Evolutionary conservation across 345 rosid species (phyloP).

Genomic region (Populus simonii): DNA sequence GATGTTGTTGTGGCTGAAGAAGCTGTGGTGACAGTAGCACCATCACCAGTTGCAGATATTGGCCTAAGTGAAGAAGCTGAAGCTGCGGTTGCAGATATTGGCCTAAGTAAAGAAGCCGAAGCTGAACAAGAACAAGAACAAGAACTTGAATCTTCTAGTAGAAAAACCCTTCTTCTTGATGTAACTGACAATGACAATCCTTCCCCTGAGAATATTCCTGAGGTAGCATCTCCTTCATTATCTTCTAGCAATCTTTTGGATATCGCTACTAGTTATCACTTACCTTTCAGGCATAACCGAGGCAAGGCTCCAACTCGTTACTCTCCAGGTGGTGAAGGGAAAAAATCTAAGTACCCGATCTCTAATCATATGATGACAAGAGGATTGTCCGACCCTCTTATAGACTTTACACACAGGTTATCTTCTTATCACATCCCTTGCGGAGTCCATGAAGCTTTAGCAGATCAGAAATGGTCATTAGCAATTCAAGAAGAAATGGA

Average conservation of each 20-base stretch:
- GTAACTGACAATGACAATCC: not conserved
- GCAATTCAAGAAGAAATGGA: not conserved
- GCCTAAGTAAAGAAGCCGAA: too few species aligned
- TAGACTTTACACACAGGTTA: not conserved
- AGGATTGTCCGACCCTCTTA: not conserved
- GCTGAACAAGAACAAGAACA: too few species aligned
- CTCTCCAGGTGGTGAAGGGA: not conserved
- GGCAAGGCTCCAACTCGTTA: not conserved
- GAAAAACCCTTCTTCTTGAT: not conserved
- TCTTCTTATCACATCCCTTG: not conserved
- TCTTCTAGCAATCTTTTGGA: not conserved
- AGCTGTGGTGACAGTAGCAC: rapidly evolving
- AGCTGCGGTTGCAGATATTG: too few species aligned
- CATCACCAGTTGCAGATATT: too few species aligned
- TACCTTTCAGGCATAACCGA: not conserved
- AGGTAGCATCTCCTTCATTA: not conserved
- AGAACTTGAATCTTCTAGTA: not conserved
- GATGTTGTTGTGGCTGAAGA: too few species aligned
- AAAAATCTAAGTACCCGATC: not conserved
- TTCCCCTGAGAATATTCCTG: not conserved
- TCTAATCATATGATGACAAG: not conserved
- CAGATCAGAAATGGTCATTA: not conserved
- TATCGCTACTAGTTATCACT: not conserved
- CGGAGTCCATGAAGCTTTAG: not conserved
- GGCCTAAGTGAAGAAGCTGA: too few species aligned